Percentiles rank a stretch among this genome's conserved stretches.
Conservation (phyloP, 1,284 basidiomycete species). For the Ustilago nuda region DNA sequence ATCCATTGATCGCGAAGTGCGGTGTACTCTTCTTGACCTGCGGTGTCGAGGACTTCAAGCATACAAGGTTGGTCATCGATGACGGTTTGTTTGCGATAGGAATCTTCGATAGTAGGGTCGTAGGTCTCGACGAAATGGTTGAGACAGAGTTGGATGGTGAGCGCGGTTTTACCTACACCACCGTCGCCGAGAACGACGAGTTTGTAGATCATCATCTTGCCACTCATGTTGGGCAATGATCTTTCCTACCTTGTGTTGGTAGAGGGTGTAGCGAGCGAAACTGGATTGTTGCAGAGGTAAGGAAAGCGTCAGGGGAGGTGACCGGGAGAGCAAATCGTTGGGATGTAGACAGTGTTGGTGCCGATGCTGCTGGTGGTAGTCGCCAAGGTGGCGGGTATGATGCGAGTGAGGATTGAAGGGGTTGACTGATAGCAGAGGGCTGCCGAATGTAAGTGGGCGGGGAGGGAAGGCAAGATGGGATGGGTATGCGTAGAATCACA, state of each 20-base stretch:
- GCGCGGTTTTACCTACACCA: slow-evolving; percentile 95
- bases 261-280: background rate
- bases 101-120: slow-evolving; percentile 70
- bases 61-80: slow-evolving; percentile 70
- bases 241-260: background rate
- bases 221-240: slow-evolving; percentile 40
- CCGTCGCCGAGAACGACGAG: slow-evolving; percentile 95
- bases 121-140: slow-evolving; percentile 66
- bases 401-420: no score
- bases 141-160: slow-evolving; percentile 78
- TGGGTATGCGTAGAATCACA: background rate
- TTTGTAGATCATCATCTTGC: slow-evolving; percentile 74
- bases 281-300: background rate
- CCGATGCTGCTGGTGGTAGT: background rate
- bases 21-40: slow-evolving; percentile 78
- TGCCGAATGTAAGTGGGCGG: background rate
- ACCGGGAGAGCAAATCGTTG: background rate
- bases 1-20: slow-evolving; percentile 71
- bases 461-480: background rate
- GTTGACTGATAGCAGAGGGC: background rate
- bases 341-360: background rate
- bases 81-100: slow-evolving; percentile 69
- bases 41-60: slow-evolving; percentile 89
- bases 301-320: no score
- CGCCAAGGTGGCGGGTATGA: no score